Base-by-base conservation (phyloP, 2,329 filamentous ascomycete genomes). In the Xylariaceae sp. region DNA sequence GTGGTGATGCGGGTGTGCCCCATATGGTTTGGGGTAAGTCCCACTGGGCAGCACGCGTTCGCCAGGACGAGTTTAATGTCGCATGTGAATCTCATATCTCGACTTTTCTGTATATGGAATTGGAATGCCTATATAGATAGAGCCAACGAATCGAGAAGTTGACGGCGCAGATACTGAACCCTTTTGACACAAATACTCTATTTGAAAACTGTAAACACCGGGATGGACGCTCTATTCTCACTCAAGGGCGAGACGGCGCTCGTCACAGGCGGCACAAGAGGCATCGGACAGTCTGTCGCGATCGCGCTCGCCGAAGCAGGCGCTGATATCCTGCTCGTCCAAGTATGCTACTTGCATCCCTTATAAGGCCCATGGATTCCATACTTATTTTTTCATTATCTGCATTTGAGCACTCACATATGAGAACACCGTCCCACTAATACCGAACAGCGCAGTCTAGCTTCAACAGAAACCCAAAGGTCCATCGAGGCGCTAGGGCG, bases 401-500 rank as follows among this genome's bases (percentile, higher is more conserved):
- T n/a, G n/a, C n/a, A n/a, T n/a, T n/a, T n/a, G n/a, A n/a, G n/a
- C n/a, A n/a, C n/a, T n/a, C n/a, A n/a, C n/a, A n/a, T n/a, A n/a
- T n/a, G n/a, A 24, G 26, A 17, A 12, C 12, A 21, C 4, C 5
- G 45, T 8, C 11, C 12, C 23, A 48, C 56, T 59, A 49, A 57
- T 19, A 48, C 14, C 6, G 11, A 2, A 28, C 51, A 82, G 79
- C 73, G 80, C 45, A 76, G 79, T 57, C 73, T 74, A 12, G 69
- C 70, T 14, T 71, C 71, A 26, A 77, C 74, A 3, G 68, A 63
- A 17, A 93, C 90, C 7, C 84, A 86, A 66, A 71, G 83, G 36
- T 78, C 81, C 11, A 81, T 93, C 67, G 82, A 86, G 69, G 77
- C 81, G 34, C 82, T 91, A 6, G 87, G 87, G 58, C 86, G 89